A percentile compares a stretch with the other conserved stretches of the same genome.
phyloP scores from a whole-genome alignment of 352 stramenopile genomes.

The Phytophthora pini region DNA sequence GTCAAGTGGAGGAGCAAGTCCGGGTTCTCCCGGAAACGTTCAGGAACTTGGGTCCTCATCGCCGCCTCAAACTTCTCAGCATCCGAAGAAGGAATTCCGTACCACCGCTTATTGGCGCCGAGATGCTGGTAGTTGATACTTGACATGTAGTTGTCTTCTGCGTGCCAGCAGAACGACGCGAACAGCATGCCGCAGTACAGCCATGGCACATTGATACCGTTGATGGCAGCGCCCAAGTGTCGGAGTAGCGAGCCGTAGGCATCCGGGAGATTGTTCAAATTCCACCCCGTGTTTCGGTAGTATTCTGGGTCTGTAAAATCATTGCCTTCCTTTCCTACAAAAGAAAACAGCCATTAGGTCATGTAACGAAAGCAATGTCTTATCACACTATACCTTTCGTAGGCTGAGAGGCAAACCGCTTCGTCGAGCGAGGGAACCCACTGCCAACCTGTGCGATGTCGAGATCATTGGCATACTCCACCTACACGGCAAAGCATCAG shows the following conservation, averaged over 20 bases:
- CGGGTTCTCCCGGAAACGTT: slow-evolving; percentile 66
- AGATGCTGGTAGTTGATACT: slow-evolving; percentile 99
- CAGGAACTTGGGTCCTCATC: slow-evolving; percentile 57
- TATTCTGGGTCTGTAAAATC: slow-evolving; percentile 69
- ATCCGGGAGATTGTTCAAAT: slow-evolving; percentile 98
- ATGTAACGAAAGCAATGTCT: background rate
- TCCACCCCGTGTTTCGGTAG: slow-evolving; percentile 93
- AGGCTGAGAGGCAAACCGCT: slow-evolving; percentile 39
- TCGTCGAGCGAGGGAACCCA: slow-evolving; percentile 64
- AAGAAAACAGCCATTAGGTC: slow-evolving; percentile 1
- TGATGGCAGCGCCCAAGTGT: slow-evolving; percentile 94
- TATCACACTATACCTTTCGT: slow-evolving; percentile 36
- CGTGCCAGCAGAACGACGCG: slow-evolving; percentile 98
- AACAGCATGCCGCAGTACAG: slow-evolving; percentile 99
- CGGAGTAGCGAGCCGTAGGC: slow-evolving; percentile 92
- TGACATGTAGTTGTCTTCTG: slow-evolving; percentile 99
- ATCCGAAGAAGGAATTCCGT: slow-evolving; percentile 74
- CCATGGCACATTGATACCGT: slow-evolving; percentile 98
- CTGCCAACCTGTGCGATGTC: slow-evolving; percentile 84
- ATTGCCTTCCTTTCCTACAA: slow-evolving; percentile 43
- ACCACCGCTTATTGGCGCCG: slow-evolving; percentile 97
- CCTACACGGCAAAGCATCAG: slow-evolving; percentile 40
- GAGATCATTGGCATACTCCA: slow-evolving; percentile 93
- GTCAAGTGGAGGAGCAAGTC: slow-evolving; percentile 79
- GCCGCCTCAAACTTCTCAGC: slow-evolving; percentile 61